Conservation (phyloP, 805 yeast species). For the Priceomyces medius region DNA sequence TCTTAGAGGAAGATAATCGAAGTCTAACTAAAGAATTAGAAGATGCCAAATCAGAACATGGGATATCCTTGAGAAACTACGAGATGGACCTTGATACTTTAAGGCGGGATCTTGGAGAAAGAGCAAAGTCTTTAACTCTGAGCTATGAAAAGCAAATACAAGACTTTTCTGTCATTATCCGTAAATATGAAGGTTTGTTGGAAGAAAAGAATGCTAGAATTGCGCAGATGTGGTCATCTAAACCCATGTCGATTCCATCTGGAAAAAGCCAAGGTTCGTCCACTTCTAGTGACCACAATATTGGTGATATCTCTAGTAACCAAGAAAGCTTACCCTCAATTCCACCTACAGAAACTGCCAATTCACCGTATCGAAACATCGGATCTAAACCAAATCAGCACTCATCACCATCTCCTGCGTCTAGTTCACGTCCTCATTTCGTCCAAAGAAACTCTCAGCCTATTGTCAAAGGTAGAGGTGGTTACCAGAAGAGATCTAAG, state of each 20-base stretch:
- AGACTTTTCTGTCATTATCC: slow-evolving; percentile 28
- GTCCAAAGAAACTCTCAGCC: slow-evolving; percentile 20
- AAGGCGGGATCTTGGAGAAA: slow-evolving; percentile 28
- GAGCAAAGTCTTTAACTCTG: slow-evolving; percentile 19
- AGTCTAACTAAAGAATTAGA: slow-evolving; percentile 18
- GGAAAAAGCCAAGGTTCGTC: neutral
- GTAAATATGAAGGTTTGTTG: slow-evolving; percentile 33
- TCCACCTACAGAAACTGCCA: neutral
- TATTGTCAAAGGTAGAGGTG: slow-evolving; percentile 43
- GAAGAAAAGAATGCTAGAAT: slow-evolving; percentile 38
- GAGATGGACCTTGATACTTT: slow-evolving; percentile 22
- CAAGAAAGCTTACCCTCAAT: neutral
- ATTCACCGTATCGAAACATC: neutral
- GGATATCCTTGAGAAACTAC: slow-evolving; percentile 15
- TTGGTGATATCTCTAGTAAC: neutral
- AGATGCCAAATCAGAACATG: slow-evolving; percentile 13
- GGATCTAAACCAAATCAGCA: neutral
- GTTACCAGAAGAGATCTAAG: slow-evolving; percentile 42
- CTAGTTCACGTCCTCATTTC: neutral
- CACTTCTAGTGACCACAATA: neutral
- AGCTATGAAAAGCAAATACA: slow-evolving; percentile 36
- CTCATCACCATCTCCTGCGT: neutral
- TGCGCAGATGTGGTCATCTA: slow-evolving; percentile 34
- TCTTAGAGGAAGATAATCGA: slow-evolving; percentile 20
- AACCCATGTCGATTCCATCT: slow-evolving; percentile 38